phyloP scores from a whole-genome alignment of 1,284 basidiomycete genomes.

The Moesziomyces sp. region DNA sequence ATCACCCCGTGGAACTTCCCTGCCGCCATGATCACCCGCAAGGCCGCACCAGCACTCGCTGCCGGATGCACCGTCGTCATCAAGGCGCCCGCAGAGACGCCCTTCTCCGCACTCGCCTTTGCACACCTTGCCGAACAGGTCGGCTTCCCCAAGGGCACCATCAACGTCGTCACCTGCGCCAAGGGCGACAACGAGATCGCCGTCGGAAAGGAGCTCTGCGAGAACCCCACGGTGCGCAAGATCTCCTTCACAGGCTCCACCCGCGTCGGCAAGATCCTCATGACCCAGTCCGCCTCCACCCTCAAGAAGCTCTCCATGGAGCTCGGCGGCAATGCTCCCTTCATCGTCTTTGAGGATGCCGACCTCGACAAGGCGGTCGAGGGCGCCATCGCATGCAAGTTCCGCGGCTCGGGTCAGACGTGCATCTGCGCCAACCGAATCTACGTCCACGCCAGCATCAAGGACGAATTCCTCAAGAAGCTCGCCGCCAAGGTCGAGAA shows the following conservation, averaged over 20 bases:
- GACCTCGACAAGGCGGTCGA: constrained; percentile 93
- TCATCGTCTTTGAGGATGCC: constrained; percentile 97
- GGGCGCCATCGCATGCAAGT: constrained; percentile 87
- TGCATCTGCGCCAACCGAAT: constrained; percentile 73
- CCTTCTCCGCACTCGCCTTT: constrained; percentile 89
- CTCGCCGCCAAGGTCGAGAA: constrained; percentile 83
- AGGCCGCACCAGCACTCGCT: constrained; percentile 85
- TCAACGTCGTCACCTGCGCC: constrained; percentile 90
- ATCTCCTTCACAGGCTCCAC: constrained; percentile 94
- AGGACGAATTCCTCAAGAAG: constrained; percentile 84
- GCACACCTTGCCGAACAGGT: constrained; percentile 85
- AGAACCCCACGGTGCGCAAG: constrained; percentile 78
- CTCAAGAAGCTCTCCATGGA: constrained; percentile 81
- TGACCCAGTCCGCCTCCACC: constrained; percentile 82
- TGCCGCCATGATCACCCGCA: constrained; percentile 77
- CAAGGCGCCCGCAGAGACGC: constrained; percentile 95
- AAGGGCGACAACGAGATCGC: constrained; percentile 77
- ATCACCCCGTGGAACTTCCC: constrained; percentile 68
- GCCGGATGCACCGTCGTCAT: constrained; percentile 95
- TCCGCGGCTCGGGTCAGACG: constrained; percentile 90
- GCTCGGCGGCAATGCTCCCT: constrained; percentile 83
- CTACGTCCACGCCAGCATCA: constrained; percentile 75
- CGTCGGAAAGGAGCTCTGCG: constrained; percentile 77
- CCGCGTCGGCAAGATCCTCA: constrained; percentile 87
- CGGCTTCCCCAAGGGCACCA: constrained; percentile 91